Evolutionary conservation across 2,329 filamentous ascomycete species (phyloP).

Genomic region (Venturia aucupariae): DNA sequence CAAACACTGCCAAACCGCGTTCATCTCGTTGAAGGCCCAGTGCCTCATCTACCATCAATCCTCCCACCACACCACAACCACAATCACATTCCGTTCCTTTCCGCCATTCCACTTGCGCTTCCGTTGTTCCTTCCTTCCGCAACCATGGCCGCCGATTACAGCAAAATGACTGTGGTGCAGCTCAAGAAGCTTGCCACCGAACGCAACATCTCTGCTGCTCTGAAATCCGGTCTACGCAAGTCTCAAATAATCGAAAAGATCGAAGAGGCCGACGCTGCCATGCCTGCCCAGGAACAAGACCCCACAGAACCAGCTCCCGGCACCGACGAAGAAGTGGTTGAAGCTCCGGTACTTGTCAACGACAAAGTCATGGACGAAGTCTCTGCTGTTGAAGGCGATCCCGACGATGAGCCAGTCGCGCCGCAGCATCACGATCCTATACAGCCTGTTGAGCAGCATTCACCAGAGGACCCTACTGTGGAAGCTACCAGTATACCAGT

Average conservation of each 20-base stretch:
- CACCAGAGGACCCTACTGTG: neutral
- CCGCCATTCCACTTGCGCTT: neutral
- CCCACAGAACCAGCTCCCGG: neutral
- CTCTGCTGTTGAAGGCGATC: neutral
- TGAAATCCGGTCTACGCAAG: constrained; percentile 34
- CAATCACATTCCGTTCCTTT: too few species aligned
- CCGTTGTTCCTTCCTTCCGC: neutral
- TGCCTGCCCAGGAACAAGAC: neutral
- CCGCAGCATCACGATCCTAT: constrained; percentile 6
- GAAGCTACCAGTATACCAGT: neutral
- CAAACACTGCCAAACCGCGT: neutral
- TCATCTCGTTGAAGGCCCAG: neutral
- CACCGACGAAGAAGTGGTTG: constrained; percentile 5
- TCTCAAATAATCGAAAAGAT: constrained; percentile 40
- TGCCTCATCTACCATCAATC: neutral
- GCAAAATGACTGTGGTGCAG: constrained; percentile 37
- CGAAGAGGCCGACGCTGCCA: constrained; percentile 23
- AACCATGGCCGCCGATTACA: constrained; percentile 24
- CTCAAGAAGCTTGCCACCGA: constrained; percentile 38
- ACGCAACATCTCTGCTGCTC: constrained; percentile 34
- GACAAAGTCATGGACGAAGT: neutral
- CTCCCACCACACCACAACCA: neutral
- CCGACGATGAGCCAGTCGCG: neutral
- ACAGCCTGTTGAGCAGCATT: neutral
- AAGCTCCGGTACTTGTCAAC: neutral